Base-by-base conservation (phyloP, 129 eudicot species). In the Kitagawia praeruptora region DNA sequence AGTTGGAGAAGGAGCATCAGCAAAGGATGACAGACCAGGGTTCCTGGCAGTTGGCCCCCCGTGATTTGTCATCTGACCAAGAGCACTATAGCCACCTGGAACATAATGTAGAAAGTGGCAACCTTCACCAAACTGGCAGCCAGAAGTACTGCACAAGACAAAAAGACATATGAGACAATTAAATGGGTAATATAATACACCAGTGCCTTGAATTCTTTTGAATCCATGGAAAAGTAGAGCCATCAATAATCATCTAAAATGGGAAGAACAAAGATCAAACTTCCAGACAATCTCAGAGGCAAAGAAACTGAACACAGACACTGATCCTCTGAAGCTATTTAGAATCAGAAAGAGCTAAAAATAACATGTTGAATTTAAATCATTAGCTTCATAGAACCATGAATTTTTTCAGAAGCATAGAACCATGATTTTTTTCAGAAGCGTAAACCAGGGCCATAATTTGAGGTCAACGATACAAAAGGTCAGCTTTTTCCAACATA, bases 31-130 rank as follows among this genome's bases (percentile, higher is more conserved):
- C 12, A 45, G 8, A 38, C 69, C 56, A 27, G 81, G 66, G 46
- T 85, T 82, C 40, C 88, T 79, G 75, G 82, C 80, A 73, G 15
- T 40, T 39, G 83, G 83, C 11, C 76, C 81, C 0, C 84, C 88
- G 15, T 61, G 21, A 56, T 80, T 82, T 76, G 84, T 71, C 77
- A 82, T 41, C 82, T 82, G 84, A 19, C 76, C 23, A 25, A 64
- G 77, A 7, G 88, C 88, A 58, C 76, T 85, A 80, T 82, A 82
- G 56, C 89, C 89, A 27, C 81, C 82, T 38, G 89, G 89, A 54
- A 80, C 63, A 46, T 86, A 80, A 31, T 86, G 89, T 77, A 77
- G 78, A 64, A 83, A 86, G 63, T 86, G 86, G 25, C 89, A 86
- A 31, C 80, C 70, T 76, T 83, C 89, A 13, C 89, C 89, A 64